Evolutionary conservation across 176 grass and related monocot genomes (phyloP).

Genomic region (Themeda triandra): DNA sequence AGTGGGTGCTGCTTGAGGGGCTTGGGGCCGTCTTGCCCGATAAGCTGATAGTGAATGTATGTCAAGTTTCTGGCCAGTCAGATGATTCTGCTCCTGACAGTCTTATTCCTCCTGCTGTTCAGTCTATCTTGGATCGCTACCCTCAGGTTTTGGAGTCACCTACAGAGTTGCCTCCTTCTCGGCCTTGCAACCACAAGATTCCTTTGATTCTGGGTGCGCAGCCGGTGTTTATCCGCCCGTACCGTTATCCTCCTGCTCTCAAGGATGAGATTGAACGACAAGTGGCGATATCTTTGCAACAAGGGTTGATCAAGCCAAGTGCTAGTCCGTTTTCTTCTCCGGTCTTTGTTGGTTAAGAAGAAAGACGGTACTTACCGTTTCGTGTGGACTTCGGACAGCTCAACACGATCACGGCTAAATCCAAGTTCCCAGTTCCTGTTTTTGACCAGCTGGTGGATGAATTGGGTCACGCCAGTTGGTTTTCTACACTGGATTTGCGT

Average conservation of each 20-base stretch:
- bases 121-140: accelerated
- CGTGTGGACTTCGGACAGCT: no score
- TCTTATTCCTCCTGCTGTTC: no score
- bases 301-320: background rate
- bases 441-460: no score
- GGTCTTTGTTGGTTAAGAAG: background rate
- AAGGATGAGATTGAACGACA: background rate
- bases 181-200: background rate
- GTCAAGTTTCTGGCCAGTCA: no score
- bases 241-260: background rate
- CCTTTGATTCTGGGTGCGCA: background rate
- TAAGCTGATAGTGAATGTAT: accelerated
- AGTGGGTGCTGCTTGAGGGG: no score
- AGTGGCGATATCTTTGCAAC: background rate
- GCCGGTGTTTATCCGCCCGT: background rate
- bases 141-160: background rate
- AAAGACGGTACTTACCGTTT: background rate
- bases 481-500: no score
- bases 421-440: no score
- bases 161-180: accelerated
- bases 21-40: accelerated
- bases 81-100: no score
- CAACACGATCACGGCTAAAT: no score
- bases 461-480: no score
- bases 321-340: background rate